Evolutionary conservation across 1,284 basidiomycete genomes (phyloP), one percentile per base, ranked within the genome.

Genomic region (Chiua sp.): DNA sequence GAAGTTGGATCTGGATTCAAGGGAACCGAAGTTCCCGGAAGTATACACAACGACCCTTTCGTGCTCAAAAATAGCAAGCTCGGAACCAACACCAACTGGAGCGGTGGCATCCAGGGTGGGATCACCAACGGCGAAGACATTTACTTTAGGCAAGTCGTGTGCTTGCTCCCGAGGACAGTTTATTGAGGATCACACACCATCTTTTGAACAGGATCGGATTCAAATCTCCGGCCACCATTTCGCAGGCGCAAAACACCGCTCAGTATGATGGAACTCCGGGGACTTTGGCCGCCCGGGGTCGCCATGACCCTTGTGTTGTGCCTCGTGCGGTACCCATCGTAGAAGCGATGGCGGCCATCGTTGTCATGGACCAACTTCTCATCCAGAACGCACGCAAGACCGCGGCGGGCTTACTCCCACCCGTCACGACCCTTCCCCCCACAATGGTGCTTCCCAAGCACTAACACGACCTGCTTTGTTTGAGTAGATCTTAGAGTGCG

Each of bases 141-240:
- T 73, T 99, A 98, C 83, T 98, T 99, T 84, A 86, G 94, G 93
- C 90, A 70, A 69, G 82, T 73, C 7, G 37, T 37, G 47, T 33
- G 20, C 35, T 49, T 51, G n/a, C 42, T 50, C 47, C 33, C 39
- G 50, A 26, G 44, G 28, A 20, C 44, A 28, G 32, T 53, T 44
- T 15, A 50, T 51, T 59, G 52, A 64, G 62, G 55, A 55, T 56
- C 53, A 37, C 44, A 53, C 37, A 10, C n/a, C 42, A 12, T 22
- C 42, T 22, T 35, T 55, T 12, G 1, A 47, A 50, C 72, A 96
- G 94, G 60, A 84, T 98, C 68, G 96, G 93, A 3, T 99, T 99
- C 88, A 99, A 99, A 80, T 93, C 94, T 47, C 98, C 98, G 57
- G 98, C 98, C 39, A 99, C 98, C 39, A 99, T 99, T 76, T 92